Evolutionary conservation across 2,329 filamentous ascomycete genomes (phyloP), one percentile per base, ranked within the genome.

Genomic region (Fusarium sp.): DNA sequence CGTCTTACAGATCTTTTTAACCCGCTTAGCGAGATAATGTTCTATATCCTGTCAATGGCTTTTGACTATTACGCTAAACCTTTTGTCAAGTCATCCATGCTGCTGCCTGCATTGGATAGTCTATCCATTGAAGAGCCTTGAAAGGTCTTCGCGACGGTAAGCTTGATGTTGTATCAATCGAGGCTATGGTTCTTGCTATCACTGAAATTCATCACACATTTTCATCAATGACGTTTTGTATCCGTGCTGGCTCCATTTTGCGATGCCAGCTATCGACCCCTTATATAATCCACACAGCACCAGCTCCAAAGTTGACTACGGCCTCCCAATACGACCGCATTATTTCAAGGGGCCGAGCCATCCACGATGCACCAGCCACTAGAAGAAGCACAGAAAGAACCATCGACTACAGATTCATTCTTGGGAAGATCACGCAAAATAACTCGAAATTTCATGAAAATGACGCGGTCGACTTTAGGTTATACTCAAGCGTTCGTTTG

Each of bases 151-250:
- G 38, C 22, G 39, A 9, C 13, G 8, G 8, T n/a, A n/a, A 41
- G 6, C 8, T n/a, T 41, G 8, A 41, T 0, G 32, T 9, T 41
- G 14, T n/a, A n/a, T n/a, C 39, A 41, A 15, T 41, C 22, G 8
- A n/a, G 8, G 0, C 22, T 41, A 22, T 13, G 18, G 20, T 6
- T 41, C 22, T 41, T 15, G 6, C 22, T 10, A 41, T 1, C 8
- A 15, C 0, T 5, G 8, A n/a, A 41, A 41, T 41, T 13, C 2
- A 15, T 41, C 22, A 41, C 13, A n/a, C 0, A 41, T 0, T 15
- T 15, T 41, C 22, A 41, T 41, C 22, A 41, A n/a, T 41, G 14
- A 15, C 1, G 13, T 41, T n/a, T 41, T 3, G 13, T 1, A 41
- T n/a, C 38, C 20, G 38, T 22, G 7, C 38, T 41, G 5, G 38